These are phyloP conservation scores for Exophiala xenobiotica DNA, from an alignment of 2,329 filamentous ascomycete genomes.

Conservation along the genomic window DNA sequence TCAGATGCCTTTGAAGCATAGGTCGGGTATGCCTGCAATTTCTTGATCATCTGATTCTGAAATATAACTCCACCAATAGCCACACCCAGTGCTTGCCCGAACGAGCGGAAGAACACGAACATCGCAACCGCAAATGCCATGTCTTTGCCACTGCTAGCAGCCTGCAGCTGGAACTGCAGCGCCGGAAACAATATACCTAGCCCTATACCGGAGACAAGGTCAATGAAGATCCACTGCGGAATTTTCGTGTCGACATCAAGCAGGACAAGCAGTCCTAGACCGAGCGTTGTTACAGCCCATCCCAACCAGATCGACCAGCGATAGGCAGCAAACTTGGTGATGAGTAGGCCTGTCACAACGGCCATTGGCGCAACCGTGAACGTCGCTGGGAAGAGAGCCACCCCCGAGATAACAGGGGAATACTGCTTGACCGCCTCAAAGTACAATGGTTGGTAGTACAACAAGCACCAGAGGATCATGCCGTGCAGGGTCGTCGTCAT, in stretches of 20 bases:
- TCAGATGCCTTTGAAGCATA: constrained; percentile 50
- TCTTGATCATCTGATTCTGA: constrained; percentile 60
- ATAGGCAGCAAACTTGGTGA: constrained; percentile 59
- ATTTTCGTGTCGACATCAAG: constrained; percentile 35
- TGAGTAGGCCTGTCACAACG: constrained; percentile 55
- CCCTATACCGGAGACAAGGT: constrained; percentile 64
- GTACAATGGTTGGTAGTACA: constrained; percentile 56
- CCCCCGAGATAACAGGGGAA: constrained; percentile 54
- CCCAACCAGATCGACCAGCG: constrained; percentile 61
- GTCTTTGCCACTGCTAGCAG: constrained; percentile 56
- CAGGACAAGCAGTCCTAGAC: constrained; percentile 53
- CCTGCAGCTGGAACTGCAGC: constrained; percentile 65
- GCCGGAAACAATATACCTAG: constrained; percentile 65
- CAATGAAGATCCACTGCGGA: constrained; percentile 49
- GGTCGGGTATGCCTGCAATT: constrained; percentile 49
- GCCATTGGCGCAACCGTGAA: constrained; percentile 64
- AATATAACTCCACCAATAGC: constrained; percentile 68
- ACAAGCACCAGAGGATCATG: constrained; percentile 46
- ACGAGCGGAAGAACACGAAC: constrained; percentile 65
- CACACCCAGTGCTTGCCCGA: constrained; percentile 66
- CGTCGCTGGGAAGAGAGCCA: constrained; percentile 59
- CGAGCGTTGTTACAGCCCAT: constrained; percentile 60
- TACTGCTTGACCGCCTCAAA: constrained; percentile 52
- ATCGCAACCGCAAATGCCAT: constrained; percentile 63
- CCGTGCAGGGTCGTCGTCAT: constrained; percentile 59